These are phyloP conservation scores for Hordeum vulgare DNA, from an alignment of 176 grass and related monocot species.

Conservation along the genomic window DNA sequence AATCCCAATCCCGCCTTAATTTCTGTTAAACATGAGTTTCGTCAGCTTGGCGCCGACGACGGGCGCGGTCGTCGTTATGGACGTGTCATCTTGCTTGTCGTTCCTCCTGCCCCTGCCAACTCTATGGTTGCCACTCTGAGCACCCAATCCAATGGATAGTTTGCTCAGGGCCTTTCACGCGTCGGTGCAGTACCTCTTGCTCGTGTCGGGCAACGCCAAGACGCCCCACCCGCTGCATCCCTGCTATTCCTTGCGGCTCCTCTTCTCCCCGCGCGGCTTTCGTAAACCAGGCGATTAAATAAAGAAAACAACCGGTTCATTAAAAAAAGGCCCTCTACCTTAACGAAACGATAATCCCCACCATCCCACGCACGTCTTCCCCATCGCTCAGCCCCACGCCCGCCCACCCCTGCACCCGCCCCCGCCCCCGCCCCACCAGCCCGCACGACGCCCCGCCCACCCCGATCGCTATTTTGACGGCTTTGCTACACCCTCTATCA, in stretches of 20 bases:
- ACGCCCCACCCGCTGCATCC: constrained; percentile 48
- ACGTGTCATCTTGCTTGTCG: constrained; percentile 16
- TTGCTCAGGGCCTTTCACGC: constrained; percentile 55
- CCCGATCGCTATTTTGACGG: too few relatives aligned
- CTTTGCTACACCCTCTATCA: too few relatives aligned
- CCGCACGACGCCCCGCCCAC: too few relatives aligned
- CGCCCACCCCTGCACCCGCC: too few relatives aligned
- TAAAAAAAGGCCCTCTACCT: too few relatives aligned
- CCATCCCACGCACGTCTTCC: too few relatives aligned
- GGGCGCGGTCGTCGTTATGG: background rate
- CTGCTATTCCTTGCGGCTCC: constrained; percentile 22
- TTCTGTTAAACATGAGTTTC: constrained; percentile 36
- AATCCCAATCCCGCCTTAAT: constrained; percentile 13
- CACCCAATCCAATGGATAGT: constrained; percentile 36
- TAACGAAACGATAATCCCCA: too few relatives aligned
- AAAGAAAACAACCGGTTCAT: too few relatives aligned
- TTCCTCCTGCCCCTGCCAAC: constrained; percentile 16
- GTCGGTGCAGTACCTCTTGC: constrained; percentile 53
- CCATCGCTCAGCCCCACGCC: too few relatives aligned
- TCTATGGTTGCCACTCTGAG: constrained; percentile 22
- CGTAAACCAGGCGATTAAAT: too few relatives aligned
- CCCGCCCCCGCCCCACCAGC: too few relatives aligned
- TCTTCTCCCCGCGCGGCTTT: constrained; percentile 39
- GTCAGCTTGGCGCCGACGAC: constrained; percentile 20
- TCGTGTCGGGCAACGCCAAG: constrained; percentile 57